Evolutionary conservation across 176 grass and related monocot species (phyloP), one percentile per base, ranked within the genome.

Genomic region (Oropetium thomaeum): DNA sequence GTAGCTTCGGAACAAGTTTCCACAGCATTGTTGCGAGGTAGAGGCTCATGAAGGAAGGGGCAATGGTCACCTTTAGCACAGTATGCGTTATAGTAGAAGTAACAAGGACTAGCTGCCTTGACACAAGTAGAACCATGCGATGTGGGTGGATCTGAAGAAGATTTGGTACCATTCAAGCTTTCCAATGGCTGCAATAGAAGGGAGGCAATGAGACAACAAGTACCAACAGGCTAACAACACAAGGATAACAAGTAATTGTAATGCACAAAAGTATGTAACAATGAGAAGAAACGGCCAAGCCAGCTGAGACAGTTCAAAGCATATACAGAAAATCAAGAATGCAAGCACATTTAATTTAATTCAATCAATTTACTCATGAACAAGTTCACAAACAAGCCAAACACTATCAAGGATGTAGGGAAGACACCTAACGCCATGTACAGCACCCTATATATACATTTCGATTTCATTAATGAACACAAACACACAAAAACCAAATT

Each of bases 1-100:
- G 62, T 35, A 57, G 67, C 60, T 58, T 58, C 55, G 53, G 73
- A 82, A 82, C 67, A 68, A 78, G 52, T 34, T 37, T 20, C 51
- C 31, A 48, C 48, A 63, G 23, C 58, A 41, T 58, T 38, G 5
- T 68, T 84, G 47, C 32, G n/a, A 67, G 60, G 33, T 65, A 34
- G 60, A 44, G 69, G 57, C 25, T 59, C 78, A 48, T 89, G 78
- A 52, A 85, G 67, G 68, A 85, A 89, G 64, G 52, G 68, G 35
- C 87, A 85, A 34, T 48, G 33, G 49, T 82, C 83, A 70, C 83
- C 83, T 82, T 86, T 90, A 64, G 62, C 69, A 57, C 87, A 90
- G 39, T 55, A 7, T 10, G 68, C 81, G 52, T 68, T 79, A 51
- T 75, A 81, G 57, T 82, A 86, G 83, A 79, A 86, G 68, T 70